These are phyloP conservation scores for Groenewaldozyma sp. DNA, from an alignment of 1,139 yeast species.

Conservation along the genomic window DNA sequence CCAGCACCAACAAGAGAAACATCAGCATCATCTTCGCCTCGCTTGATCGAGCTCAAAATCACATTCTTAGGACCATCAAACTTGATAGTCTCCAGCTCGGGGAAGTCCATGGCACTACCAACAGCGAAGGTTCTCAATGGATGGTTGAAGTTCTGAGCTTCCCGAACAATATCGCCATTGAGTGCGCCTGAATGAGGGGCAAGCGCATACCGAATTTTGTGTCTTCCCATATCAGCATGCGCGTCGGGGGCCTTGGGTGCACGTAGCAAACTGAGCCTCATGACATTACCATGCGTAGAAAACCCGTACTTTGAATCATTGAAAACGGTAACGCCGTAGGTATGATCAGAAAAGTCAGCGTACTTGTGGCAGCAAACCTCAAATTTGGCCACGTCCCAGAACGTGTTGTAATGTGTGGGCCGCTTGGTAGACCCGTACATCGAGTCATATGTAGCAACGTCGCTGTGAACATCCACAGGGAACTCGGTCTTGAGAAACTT, in stretches of 20 bases:
- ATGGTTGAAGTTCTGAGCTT: conserved; percentile 75
- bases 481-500: conserved; percentile 89
- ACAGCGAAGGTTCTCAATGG: conserved; percentile 26
- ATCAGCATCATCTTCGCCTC: conserved; percentile 76
- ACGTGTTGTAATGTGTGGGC: conserved; percentile 88
- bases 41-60: conserved; percentile 66
- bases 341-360: conserved; percentile 79
- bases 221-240: conserved; percentile 87
- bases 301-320: conserved; percentile 89
- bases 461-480: conserved; percentile 74
- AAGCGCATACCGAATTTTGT: conserved; percentile 72
- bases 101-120: conserved; percentile 10
- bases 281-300: conserved; percentile 81
- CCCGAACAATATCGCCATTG: conserved; percentile 53
- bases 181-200: conserved; percentile 70
- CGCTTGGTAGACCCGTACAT: conserved; percentile 86
- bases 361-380: conserved; percentile 93
- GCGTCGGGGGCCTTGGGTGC: conserved; percentile 90
- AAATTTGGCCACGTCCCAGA: conserved; percentile 95
- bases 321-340: conserved; percentile 76
- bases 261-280: conserved; percentile 73
- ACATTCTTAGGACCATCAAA: conserved; percentile 46
- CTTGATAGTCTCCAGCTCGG: conserved; percentile 21
- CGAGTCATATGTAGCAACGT: conserved; percentile 80
- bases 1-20: conserved; percentile 26